Conservation (phyloP, 345 rosid genomes). For the Sisymbrium irio region DNA sequence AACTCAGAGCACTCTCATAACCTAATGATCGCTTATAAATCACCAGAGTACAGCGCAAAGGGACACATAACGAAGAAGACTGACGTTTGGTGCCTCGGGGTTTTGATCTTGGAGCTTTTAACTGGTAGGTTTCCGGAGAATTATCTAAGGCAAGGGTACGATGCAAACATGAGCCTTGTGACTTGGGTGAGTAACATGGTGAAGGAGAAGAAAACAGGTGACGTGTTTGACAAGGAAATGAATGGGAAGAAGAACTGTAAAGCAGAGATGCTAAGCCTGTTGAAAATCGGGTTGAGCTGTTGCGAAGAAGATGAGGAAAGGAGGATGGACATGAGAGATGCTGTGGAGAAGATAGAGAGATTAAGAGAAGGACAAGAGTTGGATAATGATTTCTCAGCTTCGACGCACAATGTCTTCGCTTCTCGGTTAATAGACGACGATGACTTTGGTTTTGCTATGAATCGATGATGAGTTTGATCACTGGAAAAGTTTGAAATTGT, state of each 20-base stretch:
- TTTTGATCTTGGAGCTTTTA: slow-evolving; percentile 57
- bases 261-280: slow-evolving; percentile 53
- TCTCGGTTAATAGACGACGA: slow-evolving; percentile 37
- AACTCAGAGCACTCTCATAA: slow-evolving; percentile 61
- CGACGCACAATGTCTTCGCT: slow-evolving; percentile 22
- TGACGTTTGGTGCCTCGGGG: slow-evolving; percentile 71
- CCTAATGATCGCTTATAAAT: slow-evolving; percentile 62
- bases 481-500: not conserved
- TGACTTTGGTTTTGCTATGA: slow-evolving; percentile 19
- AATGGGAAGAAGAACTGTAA: slow-evolving; percentile 45
- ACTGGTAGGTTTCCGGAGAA: slow-evolving; percentile 69
- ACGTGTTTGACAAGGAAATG: slow-evolving; percentile 72
- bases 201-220: slow-evolving; percentile 46
- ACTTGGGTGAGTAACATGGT: slow-evolving; percentile 68
- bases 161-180: slow-evolving; percentile 44
- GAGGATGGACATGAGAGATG: slow-evolving; percentile 49
- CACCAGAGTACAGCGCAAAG: slow-evolving; percentile 53
- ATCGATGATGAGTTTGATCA: slow-evolving; percentile 29
- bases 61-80: slow-evolving; percentile 52
- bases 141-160: slow-evolving; percentile 46
- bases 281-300: slow-evolving; percentile 75
- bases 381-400: slow-evolving; percentile 19
- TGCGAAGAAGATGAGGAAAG: slow-evolving; percentile 59
- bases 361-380: slow-evolving; percentile 37
- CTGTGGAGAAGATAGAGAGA: slow-evolving; percentile 44